Base-by-base conservation (phyloP, 2,329 filamentous ascomycete species). In the Sclerotinia trifoliorum region DNA sequence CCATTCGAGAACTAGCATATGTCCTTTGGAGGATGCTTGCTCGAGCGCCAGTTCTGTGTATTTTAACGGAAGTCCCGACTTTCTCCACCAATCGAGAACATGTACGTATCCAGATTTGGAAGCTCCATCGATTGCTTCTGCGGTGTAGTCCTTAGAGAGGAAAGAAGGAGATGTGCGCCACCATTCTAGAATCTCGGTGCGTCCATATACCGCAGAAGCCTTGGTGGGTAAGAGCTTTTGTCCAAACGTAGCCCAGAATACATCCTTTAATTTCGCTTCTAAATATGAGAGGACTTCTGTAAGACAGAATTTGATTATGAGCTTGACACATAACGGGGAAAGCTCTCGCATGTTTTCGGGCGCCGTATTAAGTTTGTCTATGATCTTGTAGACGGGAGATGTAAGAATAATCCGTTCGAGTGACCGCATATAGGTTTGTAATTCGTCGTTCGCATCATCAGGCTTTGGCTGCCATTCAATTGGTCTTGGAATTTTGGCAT, bases 71-170 rank as follows among this genome's bases (percentile, higher is more conserved):
- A 97, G 83, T 0, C 90, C 91, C 0, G 90, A 92, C 29, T 90
- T 85, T 77, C 91, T 90, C 94, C 94, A 98, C 91, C 93, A 96
- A 75, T 97, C 91, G 1, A 98, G 84, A 0, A 96, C 89, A 71
- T 92, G 87, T 19, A 96, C 85, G 73, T 93, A 95, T 5, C 94
- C 94, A 68, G 92, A 90, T 66, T 90, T 89, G 1, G 92, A 96
- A 8, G 94, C 94, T 42, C 91, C 91, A 76, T 98, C 93, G 35
- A 98, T 84, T 15, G 93, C 92, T 78, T 96, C 93, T 19, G 72
- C 71, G 1, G 73, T 77, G 46, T 97, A 97, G 75, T 96, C 92
- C 76, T 94, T 94, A 70, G 91, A 92, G 3, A 93, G 83, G 71
- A 97, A 94, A 17, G 89, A 92, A 0, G 89, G 88, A 19, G 91